Base-by-base conservation (phyloP, 192 early-diverging fungal genomes). In the Funneliformis geosporum region DNA sequence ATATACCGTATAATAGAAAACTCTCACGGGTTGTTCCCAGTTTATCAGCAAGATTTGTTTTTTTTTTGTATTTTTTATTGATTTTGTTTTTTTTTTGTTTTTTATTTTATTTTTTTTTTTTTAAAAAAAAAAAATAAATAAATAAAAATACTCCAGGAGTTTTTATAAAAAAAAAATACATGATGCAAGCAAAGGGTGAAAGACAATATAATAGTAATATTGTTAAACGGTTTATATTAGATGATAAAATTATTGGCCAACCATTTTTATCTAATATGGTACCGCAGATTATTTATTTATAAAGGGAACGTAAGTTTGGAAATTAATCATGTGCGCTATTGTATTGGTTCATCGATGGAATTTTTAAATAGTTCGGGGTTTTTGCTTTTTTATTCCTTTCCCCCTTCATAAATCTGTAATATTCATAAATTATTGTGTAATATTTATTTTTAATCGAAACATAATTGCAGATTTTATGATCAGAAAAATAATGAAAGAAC, bases 231-330 rank as follows among this genome's bases (percentile, higher is more conserved):
- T 69, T 69, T n/a, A 69, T 40, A 39, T 39, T 38, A 69, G 67
- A 69, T 69, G 40, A 68, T 40, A 4, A 69, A 33, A 69, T 39
- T 21, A 40, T 69, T 40, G 67, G 33, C 67, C 21, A 69, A 40
- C 18, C 38, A 8, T 65, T 65, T n/a, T 65, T 65, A 28, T 65
- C 27, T 65, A 69, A 69, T 69, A 69, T 69, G 67, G 27, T 39
- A 69, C 67, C 67, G 38, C 67, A 69, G 67, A 42, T 69, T 69
- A 69, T 69, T 69, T 68, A 68, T 68, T 39, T 68, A 68, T 33
- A 21, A 38, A 69, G 38, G 28, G 2, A 38, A 38, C 27, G 65
- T 14, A 12, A 67, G 10, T 12, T 38, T 67, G 65, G 16, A 25
- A 18, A 38, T 38, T 38, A 33, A 67, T 67, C 65, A 67, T 67